Base-by-base conservation (phyloP, 768 basidiomycete genomes). In the Nevesoporus exiguus region DNA sequence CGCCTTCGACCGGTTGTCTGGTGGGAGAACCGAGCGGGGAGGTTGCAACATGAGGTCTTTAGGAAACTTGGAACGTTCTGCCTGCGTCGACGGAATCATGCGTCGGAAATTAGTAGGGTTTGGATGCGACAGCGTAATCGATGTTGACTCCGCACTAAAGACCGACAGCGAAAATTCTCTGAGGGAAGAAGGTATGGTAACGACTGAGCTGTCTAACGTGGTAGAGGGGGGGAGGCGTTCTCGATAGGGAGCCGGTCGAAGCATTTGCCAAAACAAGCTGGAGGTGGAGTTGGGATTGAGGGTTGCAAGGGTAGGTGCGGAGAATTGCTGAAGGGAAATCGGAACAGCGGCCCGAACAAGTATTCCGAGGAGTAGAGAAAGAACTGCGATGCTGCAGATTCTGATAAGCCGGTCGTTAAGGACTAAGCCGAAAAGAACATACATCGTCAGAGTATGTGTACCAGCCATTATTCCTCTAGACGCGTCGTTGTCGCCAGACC, bases 361-460 rank as follows among this genome's bases (percentile, higher is more conserved):
- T 40, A 81, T 31, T 69, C 85, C 75, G 27, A 88, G 73, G n/a
- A 89, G 75, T 36, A 90, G 74, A 36, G 86, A 86, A 58, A 90
- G 71, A 45, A 90, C 66, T 1, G 86, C 84, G 55, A 90, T 78
- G 45, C 88, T 90, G 57, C n/a, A 43, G 27, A 56, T 40, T 47
- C 24, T 25, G 27, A 49, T 65, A 22, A 63, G 63, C 47, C 13
- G 51, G 27, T 39, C 17, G 36, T 51, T 31, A 41, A 57, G 3
- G 54, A 60, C 37, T 58, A 44, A 24, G 19, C 49, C 42, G 49
- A 27, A 52, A 64, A 9, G 39, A 50, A 49, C 84, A n/a, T 74
- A 89, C 88, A 90, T 71, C 21, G 85, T 86, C 45, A 85, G 74
- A 33, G 85, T 76, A 62, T 84, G 81, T 44, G 77, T 73, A 24